Conservation (phyloP, 2,329 filamentous ascomycete species). For the Septoria linicola region DNA sequence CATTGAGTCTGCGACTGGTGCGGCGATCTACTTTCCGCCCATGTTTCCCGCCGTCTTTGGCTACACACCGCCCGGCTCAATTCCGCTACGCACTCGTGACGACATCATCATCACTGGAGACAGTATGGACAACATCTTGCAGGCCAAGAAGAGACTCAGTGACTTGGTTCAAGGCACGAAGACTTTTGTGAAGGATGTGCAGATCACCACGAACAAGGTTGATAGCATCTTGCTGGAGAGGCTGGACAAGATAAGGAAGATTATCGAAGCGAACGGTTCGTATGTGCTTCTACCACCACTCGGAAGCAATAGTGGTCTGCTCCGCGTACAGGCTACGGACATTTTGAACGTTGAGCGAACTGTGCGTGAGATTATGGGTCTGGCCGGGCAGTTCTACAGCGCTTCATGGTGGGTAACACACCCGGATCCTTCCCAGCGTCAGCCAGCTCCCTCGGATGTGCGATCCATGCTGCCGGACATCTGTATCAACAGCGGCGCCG, state of each 20-base stretch:
- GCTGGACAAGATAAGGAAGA: slow-evolving; percentile 94
- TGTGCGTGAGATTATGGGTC: slow-evolving; percentile 89
- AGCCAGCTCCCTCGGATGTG: slow-evolving; percentile 66
- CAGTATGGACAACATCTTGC: slow-evolving; percentile 75
- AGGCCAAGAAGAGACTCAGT: slow-evolving; percentile 87
- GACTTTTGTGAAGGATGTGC: slow-evolving; percentile 79
- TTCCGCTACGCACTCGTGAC: slow-evolving; percentile 73
- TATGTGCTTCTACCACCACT: slow-evolving; percentile 90
- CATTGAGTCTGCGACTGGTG: slow-evolving; percentile 92
- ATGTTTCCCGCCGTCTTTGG: slow-evolving; percentile 89
- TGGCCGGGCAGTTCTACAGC: slow-evolving; percentile 96
- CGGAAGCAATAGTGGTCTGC: slow-evolving; percentile 77
- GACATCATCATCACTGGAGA: slow-evolving; percentile 96
- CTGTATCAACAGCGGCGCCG: slow-evolving; percentile 91
- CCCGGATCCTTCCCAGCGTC: slow-evolving; percentile 64
- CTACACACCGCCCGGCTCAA: slow-evolving; percentile 78
- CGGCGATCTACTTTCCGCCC: slow-evolving; percentile 96
- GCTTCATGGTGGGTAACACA: slow-evolving; percentile 93
- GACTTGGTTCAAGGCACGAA: slow-evolving; percentile 80
- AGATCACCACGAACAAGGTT: slow-evolving; percentile 86
- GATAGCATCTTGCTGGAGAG: slow-evolving; percentile 89
- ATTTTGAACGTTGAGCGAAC: slow-evolving; percentile 93
- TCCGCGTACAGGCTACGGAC: slow-evolving; percentile 89
- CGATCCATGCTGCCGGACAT: slow-evolving; percentile 92
- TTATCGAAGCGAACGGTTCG: slow-evolving; percentile 93